These are phyloP conservation scores for Pseudogymnoascus sp. DNA, from an alignment of 2,329 filamentous ascomycete genomes.

Conservation along the genomic window DNA sequence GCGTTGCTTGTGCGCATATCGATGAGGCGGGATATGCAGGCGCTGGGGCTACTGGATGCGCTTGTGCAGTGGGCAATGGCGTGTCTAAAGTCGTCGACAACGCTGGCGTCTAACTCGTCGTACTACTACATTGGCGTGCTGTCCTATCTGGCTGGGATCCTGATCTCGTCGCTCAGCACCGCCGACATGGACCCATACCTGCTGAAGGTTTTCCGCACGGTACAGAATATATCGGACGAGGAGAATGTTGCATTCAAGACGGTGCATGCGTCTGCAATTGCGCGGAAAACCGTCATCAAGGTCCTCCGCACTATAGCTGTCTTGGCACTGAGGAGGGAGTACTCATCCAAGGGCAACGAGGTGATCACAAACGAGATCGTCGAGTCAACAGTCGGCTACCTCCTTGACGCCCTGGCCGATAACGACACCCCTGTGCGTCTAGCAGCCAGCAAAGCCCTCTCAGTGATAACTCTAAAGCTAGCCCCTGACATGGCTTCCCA, in stretches of 20 bases:
- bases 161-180: slow-evolving; percentile 60
- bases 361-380: slow-evolving; percentile 41
- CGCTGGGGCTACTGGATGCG: slow-evolving; percentile 57
- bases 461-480: slow-evolving; percentile 73
- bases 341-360: slow-evolving; percentile 21
- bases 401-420: slow-evolving; percentile 71
- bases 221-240: slow-evolving; percentile 48
- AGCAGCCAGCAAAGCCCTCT: slow-evolving; percentile 85
- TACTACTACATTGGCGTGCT: slow-evolving; percentile 74
- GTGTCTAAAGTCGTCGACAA: slow-evolving; percentile 39
- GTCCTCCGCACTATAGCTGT: slow-evolving; percentile 67
- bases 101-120: slow-evolving; percentile 40
- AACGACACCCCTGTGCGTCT: slow-evolving; percentile 86
- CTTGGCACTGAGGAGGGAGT: slow-evolving; percentile 49
- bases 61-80: slow-evolving; percentile 64
- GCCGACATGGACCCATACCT: slow-evolving; percentile 65
- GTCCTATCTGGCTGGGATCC: slow-evolving; percentile 67
- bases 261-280: slow-evolving; percentile 65
- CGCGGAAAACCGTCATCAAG: slow-evolving; percentile 76
- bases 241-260: slow-evolving; percentile 40
- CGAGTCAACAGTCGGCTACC: slow-evolving; percentile 72
- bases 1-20: slow-evolving; percentile 69
- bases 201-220: slow-evolving; percentile 54
- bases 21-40: slow-evolving; percentile 83
- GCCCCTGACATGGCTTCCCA: slow-evolving; percentile 73